Conservation (phyloP, 306 rosid genomes). For the Vigna hirtella region DNA sequence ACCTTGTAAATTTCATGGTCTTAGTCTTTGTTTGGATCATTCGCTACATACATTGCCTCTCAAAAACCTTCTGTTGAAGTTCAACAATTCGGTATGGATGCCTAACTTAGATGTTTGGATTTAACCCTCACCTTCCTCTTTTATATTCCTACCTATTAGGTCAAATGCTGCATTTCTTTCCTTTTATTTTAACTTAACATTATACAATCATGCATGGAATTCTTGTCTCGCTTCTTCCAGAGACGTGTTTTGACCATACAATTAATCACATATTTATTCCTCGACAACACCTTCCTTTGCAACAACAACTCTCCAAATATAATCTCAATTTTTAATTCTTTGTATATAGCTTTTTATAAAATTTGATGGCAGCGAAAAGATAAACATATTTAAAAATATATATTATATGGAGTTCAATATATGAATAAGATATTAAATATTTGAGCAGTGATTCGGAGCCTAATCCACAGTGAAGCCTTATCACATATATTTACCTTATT, state of each 20-base stretch:
- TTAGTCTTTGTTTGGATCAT: neutral
- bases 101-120: constrained; percentile 39
- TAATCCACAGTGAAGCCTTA: constrained; percentile 42
- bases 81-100: constrained; percentile 28
- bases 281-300: neutral
- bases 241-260: constrained; percentile 52
- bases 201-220: constrained; percentile 26
- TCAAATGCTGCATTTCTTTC: constrained; percentile 45
- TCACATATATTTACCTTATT: constrained; percentile 1
- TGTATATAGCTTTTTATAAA: neutral
- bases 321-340: neutral
- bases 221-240: neutral
- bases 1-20: neutral
- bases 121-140: constrained; percentile 36
- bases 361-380: neutral
- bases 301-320: constrained; percentile 11
- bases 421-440: no score
- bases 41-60: neutral
- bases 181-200: neutral
- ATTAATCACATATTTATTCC: neutral
- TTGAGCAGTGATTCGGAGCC: constrained; percentile 38
- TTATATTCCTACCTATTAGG: constrained; percentile 36
- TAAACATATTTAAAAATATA: neutral
- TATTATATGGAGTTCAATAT: no score
- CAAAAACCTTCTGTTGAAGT: constrained; percentile 9